Evolutionary conservation across 352 stramenopile species (phyloP), one percentile per base, ranked within the genome.

Genomic region (Paralagenidium karlingii): DNA sequence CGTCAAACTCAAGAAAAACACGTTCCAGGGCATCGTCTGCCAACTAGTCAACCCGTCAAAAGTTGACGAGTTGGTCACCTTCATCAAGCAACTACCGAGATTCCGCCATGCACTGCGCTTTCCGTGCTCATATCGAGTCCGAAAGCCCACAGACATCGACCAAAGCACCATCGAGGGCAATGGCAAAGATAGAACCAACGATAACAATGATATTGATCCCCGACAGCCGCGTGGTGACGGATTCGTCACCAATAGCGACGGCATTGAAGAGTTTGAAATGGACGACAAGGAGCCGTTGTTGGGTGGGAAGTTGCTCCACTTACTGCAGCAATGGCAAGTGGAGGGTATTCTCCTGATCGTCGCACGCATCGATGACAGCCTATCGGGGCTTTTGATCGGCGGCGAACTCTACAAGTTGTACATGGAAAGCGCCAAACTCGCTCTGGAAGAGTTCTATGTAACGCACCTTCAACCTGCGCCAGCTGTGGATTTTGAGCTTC

Each of bases 321-420:
- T 90, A n/a, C 53, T 93, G 34, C 67, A 82, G 46, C 64, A 68
- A 31, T 90, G 80, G 80, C 65, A 90, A 30, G 68, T 90, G 7
- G 61, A 68, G 32, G 86, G 83, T 43, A 54, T 85, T 3, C 40
- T 78, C 34, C 40, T 93, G 1, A 43, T 88, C 8, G 67, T 90
- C 9, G 73, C 60, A 8, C 51, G 76, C 2, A 50, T 64, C 24
- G 76, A 90, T 19, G 61, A 58, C n/a, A 82, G 68, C 40, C 49
- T 88, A 13, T 76, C 60, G 34, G 63, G 65, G 1, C 66, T 66
- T 2, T 53, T 88, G 7, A 71, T 82, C 11, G 71, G 68, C 20
- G 49, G 60, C 3, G 64, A 89, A 29, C 44, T 78, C 9, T 90
- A 68, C 62, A 80, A 79, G 30, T 38, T 86, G 9, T 51, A 71